Base-by-base conservation (phyloP, 805 yeast species). In the Sugiyamaella qingdaonensis region DNA sequence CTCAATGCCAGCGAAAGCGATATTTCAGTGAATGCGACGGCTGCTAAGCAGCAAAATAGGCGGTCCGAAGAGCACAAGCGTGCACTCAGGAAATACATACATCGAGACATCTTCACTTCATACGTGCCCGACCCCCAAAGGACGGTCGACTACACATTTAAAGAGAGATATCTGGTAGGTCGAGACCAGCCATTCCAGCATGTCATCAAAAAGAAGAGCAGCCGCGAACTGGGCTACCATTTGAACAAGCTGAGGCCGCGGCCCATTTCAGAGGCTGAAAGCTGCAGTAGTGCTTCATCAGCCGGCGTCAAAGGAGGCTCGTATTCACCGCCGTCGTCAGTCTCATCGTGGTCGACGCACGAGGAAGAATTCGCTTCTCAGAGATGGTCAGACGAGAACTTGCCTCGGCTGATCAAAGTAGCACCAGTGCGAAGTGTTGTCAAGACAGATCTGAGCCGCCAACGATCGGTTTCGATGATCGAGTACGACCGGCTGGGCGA, bases 21-120 rank as follows among this genome's bases (percentile, higher is more conserved):
- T 13, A 32, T 13, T 42, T 10, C 33, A 42, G 31, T 42, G 14
- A 5, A 27, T 19, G 4, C 43, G 5, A n/a, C 24, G 14, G 16
- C 4, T 19, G 14, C 43, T 10, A 5, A 5, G 21, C 11, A 14
- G 43, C 24, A 39, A 9, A 19, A 14, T 39, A 16, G 43, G 4
- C 24, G 16, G 16, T 34, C 43, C 5, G 13, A 39, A 2, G 21
- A 16, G 19, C 24, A 14, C 43, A 11, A 21, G 13, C 19, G 24
- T 11, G 48, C 48, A 19, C 49, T 61, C 3, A 49, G 64, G 10
- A 54, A 55, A 49, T 58, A 50, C 42, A 58, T 62, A 33, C 65
- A 62, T 45, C 53, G 65, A 8, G 65, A 62, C 42, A 60, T 62
- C 16, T 62, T 62, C 54, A 62, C 65, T 1, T 58, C 61, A n/a